Evolutionary conservation across 768 basidiomycete genomes (phyloP).

Genomic region (Tulasnella sp.): DNA sequence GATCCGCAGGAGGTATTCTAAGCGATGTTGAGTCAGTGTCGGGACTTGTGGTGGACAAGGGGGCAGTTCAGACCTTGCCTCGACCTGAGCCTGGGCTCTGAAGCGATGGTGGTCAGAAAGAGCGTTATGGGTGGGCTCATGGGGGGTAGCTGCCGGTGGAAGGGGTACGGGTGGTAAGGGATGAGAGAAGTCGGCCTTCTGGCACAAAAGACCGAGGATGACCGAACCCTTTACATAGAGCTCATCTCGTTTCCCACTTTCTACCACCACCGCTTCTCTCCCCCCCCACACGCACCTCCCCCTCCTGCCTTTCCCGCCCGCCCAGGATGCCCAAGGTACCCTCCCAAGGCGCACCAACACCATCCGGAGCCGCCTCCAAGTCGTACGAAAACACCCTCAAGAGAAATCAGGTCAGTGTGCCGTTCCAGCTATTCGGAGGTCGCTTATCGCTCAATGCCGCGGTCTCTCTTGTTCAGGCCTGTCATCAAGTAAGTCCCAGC

Average conservation of each 20-base stretch:
- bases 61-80: constrained; percentile 58
- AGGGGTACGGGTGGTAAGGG: background rate
- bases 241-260: background rate
- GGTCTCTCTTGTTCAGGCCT: constrained; percentile 1
- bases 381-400: constrained; percentile 12
- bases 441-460: background rate
- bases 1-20: constrained; percentile 77
- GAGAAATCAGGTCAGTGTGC: constrained; percentile 17
- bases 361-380: constrained; percentile 12
- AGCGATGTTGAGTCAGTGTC: constrained; percentile 4
- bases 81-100: constrained; percentile 69
- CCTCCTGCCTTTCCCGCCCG: background rate
- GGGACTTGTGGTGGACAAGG: background rate
- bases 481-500: constrained; percentile 13
- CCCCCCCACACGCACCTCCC: background rate
- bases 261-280: background rate
- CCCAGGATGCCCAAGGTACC: constrained; percentile 9
- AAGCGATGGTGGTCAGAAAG: constrained; percentile 85
- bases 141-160: background rate
- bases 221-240: constrained; percentile 6
- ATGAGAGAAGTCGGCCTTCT: background rate
- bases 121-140: constrained; percentile 71
- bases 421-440: background rate
- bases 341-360: background rate
- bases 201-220: background rate